Evolutionary conservation across 768 basidiomycete species (phyloP).

Genomic region (Udeniomyces megalosporus): DNA sequence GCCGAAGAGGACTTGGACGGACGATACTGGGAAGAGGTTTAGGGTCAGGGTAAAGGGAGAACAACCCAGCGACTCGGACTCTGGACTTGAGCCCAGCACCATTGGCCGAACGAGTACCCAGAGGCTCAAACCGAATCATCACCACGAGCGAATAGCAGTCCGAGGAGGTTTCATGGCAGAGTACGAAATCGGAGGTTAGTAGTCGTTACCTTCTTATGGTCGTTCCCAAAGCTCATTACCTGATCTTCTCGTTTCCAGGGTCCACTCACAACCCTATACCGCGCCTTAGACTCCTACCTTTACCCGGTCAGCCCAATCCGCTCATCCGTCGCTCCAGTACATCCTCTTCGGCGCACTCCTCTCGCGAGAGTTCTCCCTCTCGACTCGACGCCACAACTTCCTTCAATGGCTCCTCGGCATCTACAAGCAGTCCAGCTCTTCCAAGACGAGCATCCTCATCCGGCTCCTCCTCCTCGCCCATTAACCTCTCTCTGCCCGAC

Average conservation of each 20-base stretch:
- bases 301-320: background rate
- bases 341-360: background rate
- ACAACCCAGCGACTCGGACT: too few relatives aligned
- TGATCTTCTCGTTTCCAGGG: background rate
- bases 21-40: slow-evolving; percentile 13
- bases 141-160: slow-evolving; percentile 4
- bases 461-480: background rate
- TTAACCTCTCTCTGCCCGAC: background rate
- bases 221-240: background rate
- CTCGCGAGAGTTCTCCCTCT: background rate
- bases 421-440: too few relatives aligned
- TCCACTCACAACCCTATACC: slow-evolving; percentile 28
- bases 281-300: slow-evolving; percentile 26
- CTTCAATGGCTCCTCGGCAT: too few relatives aligned
- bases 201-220: background rate
- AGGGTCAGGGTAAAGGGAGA: slow-evolving; percentile 2
- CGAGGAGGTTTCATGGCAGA: slow-evolving; percentile 29
- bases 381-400: background rate
- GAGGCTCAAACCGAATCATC: too few relatives aligned
- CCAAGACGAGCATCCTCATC: background rate
- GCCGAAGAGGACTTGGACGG: slow-evolving; percentile 6
- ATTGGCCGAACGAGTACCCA: too few relatives aligned
- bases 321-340: background rate
- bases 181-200: slow-evolving; percentile 31
- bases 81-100: too few relatives aligned